Evolutionary conservation across 768 basidiomycete species (phyloP), one percentile per base, ranked within the genome.

Genomic region (Glaciozyma antarctica): DNA sequence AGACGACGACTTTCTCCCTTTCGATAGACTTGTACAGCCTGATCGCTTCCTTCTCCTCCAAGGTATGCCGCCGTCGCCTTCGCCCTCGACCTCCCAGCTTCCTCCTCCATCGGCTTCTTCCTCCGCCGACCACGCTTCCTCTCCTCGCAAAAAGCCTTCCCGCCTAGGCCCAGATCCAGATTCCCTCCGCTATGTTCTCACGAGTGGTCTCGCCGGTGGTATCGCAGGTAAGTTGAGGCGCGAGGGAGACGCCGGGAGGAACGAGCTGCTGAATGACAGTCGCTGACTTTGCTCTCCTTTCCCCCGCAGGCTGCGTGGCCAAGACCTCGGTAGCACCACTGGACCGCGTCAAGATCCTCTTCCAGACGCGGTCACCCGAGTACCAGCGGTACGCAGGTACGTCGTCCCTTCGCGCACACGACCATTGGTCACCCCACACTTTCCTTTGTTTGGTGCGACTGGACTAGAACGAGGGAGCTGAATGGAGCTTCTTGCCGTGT

Each of bases 311-410:
- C 38, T 72, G 72, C 63, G 58, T 73, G 30, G 73, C 70, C 41
- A 74, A 74, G 65, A 74, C 73, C 15, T 71, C 72, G 2, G 73
- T 74, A n/a, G 95, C 95, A 24, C 95, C 95, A 5, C 82, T 99
- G 57, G 95, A 99, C 76, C 82, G 95, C 75, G 93, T 99, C 72
- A 99, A 99, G 79, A 99, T 99, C 73, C 85, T 99, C 57, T 95
- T 98, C 75, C 94, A 99, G 76, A 90, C 95, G 0, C 90, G 90
- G 10, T 95, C 94, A 76, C 88, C 88, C 12, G 94, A 98, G 64
- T 99, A 88, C 75, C 82, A 84, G 75, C 89, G 91, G 76, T 98
- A 93, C 78, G 84, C 92, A 64, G 93, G 93, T 90, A 64, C 64
- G 83, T 16, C 34, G 49, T 22, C n/a, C 24, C 4, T 24, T 51